A percentile compares a stretch with the other conserved stretches of the same genome.
Evolutionary conservation across 1,284 basidiomycete species (phyloP).

Genomic region (Puccinia sorghi): DNA sequence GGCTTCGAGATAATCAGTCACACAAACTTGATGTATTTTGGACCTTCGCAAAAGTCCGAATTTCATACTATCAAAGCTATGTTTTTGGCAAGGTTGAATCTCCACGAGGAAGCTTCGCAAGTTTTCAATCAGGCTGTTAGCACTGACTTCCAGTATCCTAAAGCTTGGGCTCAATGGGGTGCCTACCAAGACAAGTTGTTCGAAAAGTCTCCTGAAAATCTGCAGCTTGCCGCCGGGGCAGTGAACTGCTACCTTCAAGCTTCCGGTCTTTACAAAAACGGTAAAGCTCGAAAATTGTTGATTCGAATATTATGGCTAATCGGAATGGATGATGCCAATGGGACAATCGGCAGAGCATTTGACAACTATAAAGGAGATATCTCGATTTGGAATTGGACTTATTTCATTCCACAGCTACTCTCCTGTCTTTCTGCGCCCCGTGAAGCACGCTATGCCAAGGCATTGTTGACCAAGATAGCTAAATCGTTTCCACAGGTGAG

Average conservation of each 20-base stretch:
- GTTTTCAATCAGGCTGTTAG: conserved; percentile 95
- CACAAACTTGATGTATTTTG: conserved; percentile 98
- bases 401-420: conserved; percentile 93
- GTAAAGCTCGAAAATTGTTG: conserved; percentile 87
- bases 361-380: conserved; percentile 96
- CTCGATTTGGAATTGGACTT: conserved; percentile 99
- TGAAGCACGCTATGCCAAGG: conserved; percentile 88
- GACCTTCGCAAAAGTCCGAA: conserved; percentile 89
- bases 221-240: conserved; percentile 80
- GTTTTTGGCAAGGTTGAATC: conserved; percentile 87
- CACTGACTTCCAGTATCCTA: conserved; percentile 89
- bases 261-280: conserved; percentile 90
- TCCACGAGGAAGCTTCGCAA: conserved; percentile 85
- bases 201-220: conserved; percentile 68
- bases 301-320: conserved; percentile 95
- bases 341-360: conserved; percentile 81
- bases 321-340: conserved; percentile 79
- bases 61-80: conserved; percentile 99
- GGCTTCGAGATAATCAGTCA: conserved; percentile 99
- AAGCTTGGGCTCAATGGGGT: conserved; percentile 99
- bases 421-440: conserved; percentile 77
- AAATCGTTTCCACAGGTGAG: conserved; percentile 88
- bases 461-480: conserved; percentile 84
- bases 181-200: conserved; percentile 91
- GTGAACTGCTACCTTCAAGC: conserved; percentile 98